Evolutionary conservation across 2,329 filamentous ascomycete species (phyloP).

Genomic region (Ceratocystis alfenasii): DNA sequence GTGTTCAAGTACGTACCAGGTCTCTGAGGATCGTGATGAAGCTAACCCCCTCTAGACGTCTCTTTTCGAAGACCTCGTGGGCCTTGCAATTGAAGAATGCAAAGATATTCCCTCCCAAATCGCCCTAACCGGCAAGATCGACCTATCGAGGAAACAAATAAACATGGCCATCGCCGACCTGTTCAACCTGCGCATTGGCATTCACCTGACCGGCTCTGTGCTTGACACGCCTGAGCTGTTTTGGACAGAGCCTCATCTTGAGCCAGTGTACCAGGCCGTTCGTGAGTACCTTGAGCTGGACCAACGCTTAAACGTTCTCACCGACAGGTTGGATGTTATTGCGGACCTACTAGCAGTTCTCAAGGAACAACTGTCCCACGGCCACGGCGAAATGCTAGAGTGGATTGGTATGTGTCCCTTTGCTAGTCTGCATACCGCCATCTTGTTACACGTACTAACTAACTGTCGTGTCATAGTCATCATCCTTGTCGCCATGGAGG

Average conservation of each 20-base stretch:
- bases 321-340: slow-evolving; percentile 76
- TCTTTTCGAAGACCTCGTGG: slow-evolving; percentile 88
- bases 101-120: slow-evolving; percentile 91
- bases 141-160: slow-evolving; percentile 76
- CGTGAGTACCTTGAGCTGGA: slow-evolving; percentile 97
- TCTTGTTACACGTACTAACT: slow-evolving; percentile 4
- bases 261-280: slow-evolving; percentile 92
- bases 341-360: slow-evolving; percentile 83
- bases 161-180: slow-evolving; percentile 99
- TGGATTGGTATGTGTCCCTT: slow-evolving; percentile 62
- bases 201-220: slow-evolving; percentile 92
- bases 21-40: slow-evolving; percentile 15
- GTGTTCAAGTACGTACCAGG: slow-evolving; percentile 59
- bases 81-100: slow-evolving; percentile 83
- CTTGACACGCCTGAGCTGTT: slow-evolving; percentile 95
- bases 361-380: slow-evolving; percentile 90
- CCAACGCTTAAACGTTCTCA: slow-evolving; percentile 78
- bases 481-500: slow-evolving; percentile 88
- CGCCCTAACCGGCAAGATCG: slow-evolving; percentile 81
- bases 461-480: slow-evolving; percentile 50
- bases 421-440: background rate
- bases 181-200: slow-evolving; percentile 94
- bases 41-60: slow-evolving; percentile 53
- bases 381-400: slow-evolving; percentile 78
- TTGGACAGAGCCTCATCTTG: slow-evolving; percentile 94